These are phyloP conservation scores for Serpula lacrymans DNA, from an alignment of 768 basidiomycete genomes.

Conservation along the genomic window DNA sequence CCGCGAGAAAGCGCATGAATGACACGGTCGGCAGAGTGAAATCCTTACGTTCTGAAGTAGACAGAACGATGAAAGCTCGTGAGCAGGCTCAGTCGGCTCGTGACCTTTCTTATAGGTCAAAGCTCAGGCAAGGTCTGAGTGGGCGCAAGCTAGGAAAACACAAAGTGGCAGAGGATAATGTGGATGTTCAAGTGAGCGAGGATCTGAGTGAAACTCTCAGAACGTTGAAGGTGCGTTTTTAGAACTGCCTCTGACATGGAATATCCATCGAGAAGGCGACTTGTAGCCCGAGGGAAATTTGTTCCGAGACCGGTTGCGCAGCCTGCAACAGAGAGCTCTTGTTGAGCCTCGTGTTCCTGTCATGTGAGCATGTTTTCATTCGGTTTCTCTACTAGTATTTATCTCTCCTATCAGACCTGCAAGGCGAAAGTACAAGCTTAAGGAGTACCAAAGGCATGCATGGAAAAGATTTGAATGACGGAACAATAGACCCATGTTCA, in stretches of 20 bases:
- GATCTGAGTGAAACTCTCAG: conserved; percentile 84
- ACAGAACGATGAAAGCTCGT: conserved; percentile 34
- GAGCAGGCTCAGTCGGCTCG: conserved; percentile 35
- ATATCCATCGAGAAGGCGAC: conserved; percentile 5
- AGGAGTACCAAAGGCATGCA: conserved; percentile 76
- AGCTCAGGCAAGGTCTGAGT: conserved; percentile 58
- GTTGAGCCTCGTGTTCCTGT: conserved; percentile 84
- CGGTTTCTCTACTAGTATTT: background rate
- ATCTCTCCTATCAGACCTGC: conserved; percentile 14
- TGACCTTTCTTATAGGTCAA: conserved; percentile 42
- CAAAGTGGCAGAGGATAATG: conserved; percentile 58
- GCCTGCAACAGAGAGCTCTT: conserved; percentile 82
- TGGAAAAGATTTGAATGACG: conserved; percentile 71
- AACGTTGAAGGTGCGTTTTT: conserved; percentile 65
- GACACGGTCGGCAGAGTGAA: conserved; percentile 57
- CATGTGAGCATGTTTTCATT: conserved; percentile 41
- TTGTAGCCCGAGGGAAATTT: conserved; percentile 87
- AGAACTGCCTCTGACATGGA: background rate
- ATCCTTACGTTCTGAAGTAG: conserved; percentile 43
- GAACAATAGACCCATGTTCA: conserved; percentile 3
- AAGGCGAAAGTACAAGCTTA: conserved; percentile 39
- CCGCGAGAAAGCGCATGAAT: conserved; percentile 57
- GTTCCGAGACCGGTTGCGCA: conserved; percentile 85
- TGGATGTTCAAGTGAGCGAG: conserved; percentile 89
- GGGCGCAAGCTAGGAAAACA: conserved; percentile 82